phyloP scores from a whole-genome alignment of 78 protist species.

The Emiliania huxleyi region DNA sequence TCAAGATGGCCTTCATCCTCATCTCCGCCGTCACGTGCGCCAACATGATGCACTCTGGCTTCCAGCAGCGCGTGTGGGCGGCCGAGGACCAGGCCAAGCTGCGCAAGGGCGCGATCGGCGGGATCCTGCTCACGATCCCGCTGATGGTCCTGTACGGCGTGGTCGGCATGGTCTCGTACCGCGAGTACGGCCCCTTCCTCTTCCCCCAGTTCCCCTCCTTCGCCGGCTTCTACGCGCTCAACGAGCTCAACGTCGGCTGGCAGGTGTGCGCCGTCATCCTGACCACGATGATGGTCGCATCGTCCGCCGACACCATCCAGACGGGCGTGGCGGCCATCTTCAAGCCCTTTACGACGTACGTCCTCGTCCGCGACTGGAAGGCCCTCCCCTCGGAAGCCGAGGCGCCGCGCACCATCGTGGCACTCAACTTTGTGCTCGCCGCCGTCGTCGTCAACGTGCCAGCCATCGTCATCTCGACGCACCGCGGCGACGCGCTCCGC shows the following conservation, averaged over 20 bases:
- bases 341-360: not conserved
- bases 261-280: not conserved
- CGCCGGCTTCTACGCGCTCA: not conserved
- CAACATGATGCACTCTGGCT: not conserved
- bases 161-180: not conserved
- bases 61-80: conserved; percentile 4
- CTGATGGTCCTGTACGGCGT: not conserved
- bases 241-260: not conserved
- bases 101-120: not conserved
- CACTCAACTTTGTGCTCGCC: not conserved
- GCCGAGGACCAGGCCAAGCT: not conserved
- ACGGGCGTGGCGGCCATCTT: not conserved
- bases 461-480: not conserved
- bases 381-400: not conserved
- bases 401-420: not conserved
- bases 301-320: not conserved
- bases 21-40: not conserved
- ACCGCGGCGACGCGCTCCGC: too few relatives aligned
- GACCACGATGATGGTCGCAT: not conserved
- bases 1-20: not conserved
- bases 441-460: not conserved
- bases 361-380: not conserved
- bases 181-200: not conserved
- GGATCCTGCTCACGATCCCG: not conserved
- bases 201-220: too few relatives aligned